A percentile compares a stretch with the other conserved stretches of the same genome.
Evolutionary conservation across 176 grass and related monocot species (phyloP).

Genomic region (Cenchrus purpureus): DNA sequence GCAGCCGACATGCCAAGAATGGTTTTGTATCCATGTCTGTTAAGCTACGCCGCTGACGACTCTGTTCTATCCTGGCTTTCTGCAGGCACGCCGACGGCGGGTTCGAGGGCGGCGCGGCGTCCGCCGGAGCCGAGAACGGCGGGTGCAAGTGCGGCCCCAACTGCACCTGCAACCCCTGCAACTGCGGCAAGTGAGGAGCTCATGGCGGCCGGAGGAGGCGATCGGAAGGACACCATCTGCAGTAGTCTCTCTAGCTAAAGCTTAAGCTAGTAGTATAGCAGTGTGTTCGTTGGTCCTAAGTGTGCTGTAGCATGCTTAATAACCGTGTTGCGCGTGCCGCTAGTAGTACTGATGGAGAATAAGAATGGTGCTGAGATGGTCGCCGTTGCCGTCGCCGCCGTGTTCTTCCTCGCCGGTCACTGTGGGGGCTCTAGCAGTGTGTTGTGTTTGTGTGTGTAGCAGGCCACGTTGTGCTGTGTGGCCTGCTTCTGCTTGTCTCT

Average conservation of each 20-base stretch:
- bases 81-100: conserved; percentile 52
- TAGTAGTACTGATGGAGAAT: no score
- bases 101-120: conserved; percentile 33
- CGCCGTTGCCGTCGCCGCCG: no score
- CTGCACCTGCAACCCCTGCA: conserved; percentile 87
- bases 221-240: background rate
- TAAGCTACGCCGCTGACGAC: background rate
- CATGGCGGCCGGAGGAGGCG: background rate
- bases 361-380: no score
- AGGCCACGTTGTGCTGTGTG: background rate
- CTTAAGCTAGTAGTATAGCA: background rate
- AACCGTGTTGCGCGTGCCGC: background rate
- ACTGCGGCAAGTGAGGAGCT: conserved; percentile 62
- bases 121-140: conserved; percentile 52
- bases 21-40: background rate
- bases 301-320: background rate
- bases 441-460: no score
- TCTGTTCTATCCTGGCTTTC: no score
- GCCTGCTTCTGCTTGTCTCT: background rate
- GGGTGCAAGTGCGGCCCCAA: conserved; percentile 69
- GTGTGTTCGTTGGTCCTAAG: background rate
- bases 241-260: background rate
- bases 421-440: no score
- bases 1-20: background rate
- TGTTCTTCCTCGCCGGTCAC: no score